Conservation (phyloP, 129 eudicot genomes). For the carrot (Daucus carota) region DH1_v3.0 NC_030385.2:45992001-45992500, state of each 20-base stretch:
- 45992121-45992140: neutral
- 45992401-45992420: slow-evolving; percentile 5
- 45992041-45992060: neutral
- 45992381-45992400: neutral
- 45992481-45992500: slow-evolving; percentile 94
- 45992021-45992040: neutral
- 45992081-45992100: neutral
- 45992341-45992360: neutral
- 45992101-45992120: neutral
- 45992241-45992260: neutral
- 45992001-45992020: neutral
- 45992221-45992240: neutral
- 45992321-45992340: slow-evolving; percentile 37
- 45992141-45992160: neutral
- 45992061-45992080: neutral
- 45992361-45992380: too few relatives aligned
- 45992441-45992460: slow-evolving; percentile 84
- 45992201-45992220: neutral
- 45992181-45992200: neutral
- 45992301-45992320: slow-evolving; percentile 80
- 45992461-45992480: slow-evolving; percentile 91
- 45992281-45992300: slow-evolving; percentile 55
- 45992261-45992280: neutral
- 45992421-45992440: slow-evolving; percentile 24
- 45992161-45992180: neutral